Evolutionary conservation across 2,329 filamentous ascomycete species (phyloP).

Genomic region (Colletotrichum acutatum): DNA sequence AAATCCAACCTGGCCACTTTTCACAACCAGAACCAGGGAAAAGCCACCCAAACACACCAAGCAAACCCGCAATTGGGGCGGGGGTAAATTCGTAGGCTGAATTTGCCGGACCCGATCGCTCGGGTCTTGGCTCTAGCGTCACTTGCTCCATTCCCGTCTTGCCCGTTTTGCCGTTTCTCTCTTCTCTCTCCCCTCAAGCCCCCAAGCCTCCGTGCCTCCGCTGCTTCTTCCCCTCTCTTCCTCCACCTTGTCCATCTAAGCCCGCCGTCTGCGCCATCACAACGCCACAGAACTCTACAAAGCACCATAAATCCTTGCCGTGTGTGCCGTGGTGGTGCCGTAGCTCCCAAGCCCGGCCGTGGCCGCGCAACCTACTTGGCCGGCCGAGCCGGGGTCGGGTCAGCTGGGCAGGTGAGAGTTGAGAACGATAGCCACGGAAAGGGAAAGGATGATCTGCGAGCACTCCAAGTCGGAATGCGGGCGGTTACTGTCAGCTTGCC

Average conservation of each 20-base stretch:
- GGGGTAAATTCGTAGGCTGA: neutral
- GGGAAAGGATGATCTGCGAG: neutral
- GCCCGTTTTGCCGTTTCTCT: neutral
- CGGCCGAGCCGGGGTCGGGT: neutral
- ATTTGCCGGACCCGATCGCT: neutral
- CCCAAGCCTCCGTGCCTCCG: too few species aligned
- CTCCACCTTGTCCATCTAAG: neutral
- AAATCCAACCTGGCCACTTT: too few species aligned
- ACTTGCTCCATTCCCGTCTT: neutral
- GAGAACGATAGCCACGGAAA: neutral
- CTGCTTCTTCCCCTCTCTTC: neutral
- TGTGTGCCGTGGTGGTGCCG: neutral
- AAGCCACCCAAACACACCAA: too few species aligned
- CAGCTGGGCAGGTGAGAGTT: neutral
- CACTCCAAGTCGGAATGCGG: neutral
- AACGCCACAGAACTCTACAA: neutral
- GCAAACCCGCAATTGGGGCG: neutral
- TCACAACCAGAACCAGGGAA: too few species aligned
- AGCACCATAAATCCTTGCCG: neutral
- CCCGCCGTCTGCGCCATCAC: neutral
- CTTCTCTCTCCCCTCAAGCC: neutral
- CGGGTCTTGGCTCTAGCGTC: constrained; percentile 16
- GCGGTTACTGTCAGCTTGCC: neutral
- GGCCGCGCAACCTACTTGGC: neutral
- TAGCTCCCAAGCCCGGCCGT: neutral